These are phyloP conservation scores for Nemania sp. DNA, from an alignment of 2,329 filamentous ascomycete genomes.

Conservation along the genomic window DNA sequence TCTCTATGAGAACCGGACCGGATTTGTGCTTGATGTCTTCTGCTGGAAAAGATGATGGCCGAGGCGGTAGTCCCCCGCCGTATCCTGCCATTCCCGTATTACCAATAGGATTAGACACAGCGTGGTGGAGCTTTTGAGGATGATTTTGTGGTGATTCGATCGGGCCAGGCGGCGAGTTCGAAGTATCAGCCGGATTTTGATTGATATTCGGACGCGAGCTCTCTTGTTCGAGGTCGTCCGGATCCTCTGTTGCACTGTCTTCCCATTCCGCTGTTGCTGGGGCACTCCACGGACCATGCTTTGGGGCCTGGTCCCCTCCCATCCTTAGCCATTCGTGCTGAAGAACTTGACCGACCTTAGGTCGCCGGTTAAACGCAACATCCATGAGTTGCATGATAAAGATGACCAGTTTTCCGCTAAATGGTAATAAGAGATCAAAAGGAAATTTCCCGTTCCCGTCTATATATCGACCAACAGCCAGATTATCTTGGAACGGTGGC, in stretches of 20 bases:
- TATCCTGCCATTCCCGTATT: too few relatives aligned
- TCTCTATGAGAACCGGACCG: not conserved
- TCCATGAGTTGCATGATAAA: not conserved
- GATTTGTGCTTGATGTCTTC: not conserved
- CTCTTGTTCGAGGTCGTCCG: not conserved
- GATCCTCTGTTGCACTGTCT: not conserved
- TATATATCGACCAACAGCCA: not conserved
- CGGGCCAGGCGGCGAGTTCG: not conserved
- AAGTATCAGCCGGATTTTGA: not conserved
- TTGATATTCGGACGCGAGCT: not conserved
- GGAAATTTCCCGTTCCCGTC: not conserved
- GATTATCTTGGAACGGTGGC: not conserved
- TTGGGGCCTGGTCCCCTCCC: not conserved
- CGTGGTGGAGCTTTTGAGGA: not conserved
- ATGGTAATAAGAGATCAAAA: not conserved
- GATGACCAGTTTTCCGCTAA: not conserved
- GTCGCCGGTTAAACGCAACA: not conserved
- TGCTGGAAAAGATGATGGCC: not conserved
- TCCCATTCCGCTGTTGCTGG: not conserved
- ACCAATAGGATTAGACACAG: too few relatives aligned
- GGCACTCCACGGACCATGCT: not conserved
- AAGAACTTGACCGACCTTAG: not conserved
- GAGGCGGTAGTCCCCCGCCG: too few relatives aligned
- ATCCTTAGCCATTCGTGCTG: not conserved
- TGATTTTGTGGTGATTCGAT: not conserved